Evolutionary conservation across 169 alveolate species (phyloP).

Genomic region (Miamiensis avidus): DNA sequence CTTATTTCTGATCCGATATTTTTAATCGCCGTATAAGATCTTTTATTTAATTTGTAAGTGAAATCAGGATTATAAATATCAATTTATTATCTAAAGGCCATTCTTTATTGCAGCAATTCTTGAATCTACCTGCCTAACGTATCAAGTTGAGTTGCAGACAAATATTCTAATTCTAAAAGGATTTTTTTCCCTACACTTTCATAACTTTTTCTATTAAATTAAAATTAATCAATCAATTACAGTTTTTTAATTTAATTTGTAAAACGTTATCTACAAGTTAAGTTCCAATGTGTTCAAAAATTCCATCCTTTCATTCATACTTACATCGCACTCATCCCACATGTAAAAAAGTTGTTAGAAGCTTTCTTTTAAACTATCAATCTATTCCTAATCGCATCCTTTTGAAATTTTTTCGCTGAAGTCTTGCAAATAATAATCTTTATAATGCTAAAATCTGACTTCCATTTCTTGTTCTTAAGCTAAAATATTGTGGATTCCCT

Average conservation of each 20-base stretch:
- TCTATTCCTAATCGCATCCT: too few species aligned
- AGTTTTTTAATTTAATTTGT: neutral
- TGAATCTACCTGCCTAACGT: neutral
- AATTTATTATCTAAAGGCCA: neutral
- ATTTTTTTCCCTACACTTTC: neutral
- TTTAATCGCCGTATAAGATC: neutral
- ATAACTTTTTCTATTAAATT: neutral
- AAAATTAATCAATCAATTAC: too few species aligned
- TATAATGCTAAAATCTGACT: neutral
- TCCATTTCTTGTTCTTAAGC: neutral
- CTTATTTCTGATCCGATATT: neutral
- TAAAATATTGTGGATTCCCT: neutral
- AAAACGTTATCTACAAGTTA: neutral
- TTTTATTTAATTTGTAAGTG: neutral
- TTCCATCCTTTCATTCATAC: neutral
- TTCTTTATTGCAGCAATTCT: neutral
- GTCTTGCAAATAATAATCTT: neutral
- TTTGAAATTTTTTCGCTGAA: too few species aligned
- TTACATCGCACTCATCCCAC: neutral
- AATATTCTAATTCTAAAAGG: neutral
- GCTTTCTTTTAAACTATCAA: neutral
- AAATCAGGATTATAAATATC: too few species aligned
- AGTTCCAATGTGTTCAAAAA: neutral
- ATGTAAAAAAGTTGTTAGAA: neutral
- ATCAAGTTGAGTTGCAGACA: neutral